Percentiles rank a stretch among this genome's conserved stretches.
Conservation (phyloP, 352 stramenopile genomes). For the Globisporangium okanoganense region DNA sequence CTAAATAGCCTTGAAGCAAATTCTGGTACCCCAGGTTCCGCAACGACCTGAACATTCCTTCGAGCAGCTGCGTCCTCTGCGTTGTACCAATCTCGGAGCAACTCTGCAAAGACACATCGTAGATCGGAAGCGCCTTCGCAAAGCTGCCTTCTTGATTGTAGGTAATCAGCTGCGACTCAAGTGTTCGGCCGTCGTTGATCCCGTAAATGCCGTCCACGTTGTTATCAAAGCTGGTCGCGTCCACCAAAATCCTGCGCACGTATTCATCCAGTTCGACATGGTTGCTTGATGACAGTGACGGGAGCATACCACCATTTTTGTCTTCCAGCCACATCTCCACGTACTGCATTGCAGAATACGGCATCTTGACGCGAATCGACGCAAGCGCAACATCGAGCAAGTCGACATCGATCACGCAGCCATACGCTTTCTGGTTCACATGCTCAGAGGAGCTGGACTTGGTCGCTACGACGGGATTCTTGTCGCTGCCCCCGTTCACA, state of each 20-base stretch:
- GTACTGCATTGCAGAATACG: constrained; percentile 87
- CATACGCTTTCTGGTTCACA: constrained; percentile 40
- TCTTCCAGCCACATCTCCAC: constrained; percentile 86
- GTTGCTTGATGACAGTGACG: constrained; percentile 26
- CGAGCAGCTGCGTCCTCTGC: constrained; percentile 10
- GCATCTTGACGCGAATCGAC: constrained; percentile 75
- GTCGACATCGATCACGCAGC: constrained; percentile 56
- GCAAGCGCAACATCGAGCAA: constrained; percentile 61
- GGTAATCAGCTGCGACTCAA: constrained; percentile 67
- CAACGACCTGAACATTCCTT: constrained; percentile 61
- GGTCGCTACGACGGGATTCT: neutral
- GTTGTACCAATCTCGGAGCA: neutral
- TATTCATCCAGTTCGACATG: constrained; percentile 29
- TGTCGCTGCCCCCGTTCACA: constrained; percentile 10
- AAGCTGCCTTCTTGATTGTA: constrained; percentile 69
- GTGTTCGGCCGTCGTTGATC: constrained; percentile 66
- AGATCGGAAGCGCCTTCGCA: constrained; percentile 60
- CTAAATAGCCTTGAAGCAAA: constrained; percentile 54
- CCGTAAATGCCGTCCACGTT: constrained; percentile 75
- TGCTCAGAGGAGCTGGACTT: constrained; percentile 2
- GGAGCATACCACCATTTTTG: constrained; percentile 41
- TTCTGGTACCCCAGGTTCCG: constrained; percentile 72
- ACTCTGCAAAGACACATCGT: constrained; percentile 60
- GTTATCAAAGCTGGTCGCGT: constrained; percentile 58
- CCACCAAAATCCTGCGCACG: constrained; percentile 53